phyloP scores from a whole-genome alignment of 768 basidiomycete genomes.

The Rhodotorula diobovata region DNA sequence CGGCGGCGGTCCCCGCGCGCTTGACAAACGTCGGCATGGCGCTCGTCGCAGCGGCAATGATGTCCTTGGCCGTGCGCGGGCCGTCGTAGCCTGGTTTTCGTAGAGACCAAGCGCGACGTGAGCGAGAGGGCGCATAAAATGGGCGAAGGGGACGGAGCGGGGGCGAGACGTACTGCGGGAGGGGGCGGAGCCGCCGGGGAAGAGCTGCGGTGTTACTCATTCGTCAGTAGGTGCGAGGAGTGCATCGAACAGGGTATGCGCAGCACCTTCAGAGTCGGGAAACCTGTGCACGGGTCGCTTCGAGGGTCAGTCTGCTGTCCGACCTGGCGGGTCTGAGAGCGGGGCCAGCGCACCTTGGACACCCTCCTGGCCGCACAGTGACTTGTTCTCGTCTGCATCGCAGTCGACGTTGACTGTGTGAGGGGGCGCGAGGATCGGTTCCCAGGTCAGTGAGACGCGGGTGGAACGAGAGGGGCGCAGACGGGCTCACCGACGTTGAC shows the following conservation, averaged over 20 bases:
- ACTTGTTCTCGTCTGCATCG: conserved; percentile 43
- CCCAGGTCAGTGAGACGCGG: too few species aligned
- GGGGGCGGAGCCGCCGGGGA: conserved; percentile 36
- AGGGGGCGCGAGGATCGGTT: neutral
- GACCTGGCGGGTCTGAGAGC: too few species aligned
- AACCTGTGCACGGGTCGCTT: conserved; percentile 32
- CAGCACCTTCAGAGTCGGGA: conserved; percentile 42
- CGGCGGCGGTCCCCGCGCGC: conserved; percentile 24
- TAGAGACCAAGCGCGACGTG: neutral
- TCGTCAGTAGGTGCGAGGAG: neutral
- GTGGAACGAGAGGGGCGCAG: neutral
- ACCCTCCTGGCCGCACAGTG: conserved; percentile 36
- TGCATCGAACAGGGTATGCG: neutral
- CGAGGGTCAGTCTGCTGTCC: neutral
- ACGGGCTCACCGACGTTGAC: conserved; percentile 41
- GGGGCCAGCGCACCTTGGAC: conserved; percentile 21
- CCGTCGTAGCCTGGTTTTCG: conserved; percentile 36
- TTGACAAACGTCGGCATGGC: conserved; percentile 42
- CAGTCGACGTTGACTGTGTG: conserved; percentile 40
- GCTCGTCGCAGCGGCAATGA: conserved; percentile 34
- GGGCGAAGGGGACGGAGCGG: too few species aligned
- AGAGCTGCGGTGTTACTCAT: conserved; percentile 7
- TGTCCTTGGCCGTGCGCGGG: conserved; percentile 36
- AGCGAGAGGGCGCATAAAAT: neutral
- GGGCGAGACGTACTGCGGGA: conserved; percentile 4